Conservation (phyloP, 2,329 filamentous ascomycete species). For the Reticulascus tulasneorum region DNA sequence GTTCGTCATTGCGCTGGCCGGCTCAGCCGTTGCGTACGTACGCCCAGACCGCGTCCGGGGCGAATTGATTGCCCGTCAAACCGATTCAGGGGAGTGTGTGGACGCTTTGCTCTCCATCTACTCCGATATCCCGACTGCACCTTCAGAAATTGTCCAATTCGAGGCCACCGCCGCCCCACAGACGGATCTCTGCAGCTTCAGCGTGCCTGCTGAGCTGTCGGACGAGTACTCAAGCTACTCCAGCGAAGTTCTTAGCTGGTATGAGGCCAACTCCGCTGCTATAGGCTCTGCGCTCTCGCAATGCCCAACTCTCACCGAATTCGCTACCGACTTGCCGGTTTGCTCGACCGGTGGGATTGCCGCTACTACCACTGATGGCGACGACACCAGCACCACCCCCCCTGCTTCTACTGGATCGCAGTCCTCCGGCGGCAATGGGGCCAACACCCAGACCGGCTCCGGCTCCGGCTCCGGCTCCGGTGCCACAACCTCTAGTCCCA, state of each 20-base stretch:
- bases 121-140: conserved; percentile 18
- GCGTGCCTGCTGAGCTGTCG: conserved; percentile 18
- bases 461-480: not conserved
- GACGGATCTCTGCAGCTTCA: conserved; percentile 20
- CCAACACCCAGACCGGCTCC: not conserved
- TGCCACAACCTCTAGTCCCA: conserved; percentile 2
- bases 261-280: conserved; percentile 14
- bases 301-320: conserved; percentile 19
- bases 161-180: conserved; percentile 11
- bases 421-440: no score
- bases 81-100: conserved; percentile 16
- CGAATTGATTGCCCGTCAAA: conserved; percentile 20
- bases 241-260: conserved; percentile 19
- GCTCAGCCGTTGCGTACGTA: conserved; percentile 16
- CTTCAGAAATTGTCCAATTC: conserved; percentile 16
- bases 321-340: conserved; percentile 7
- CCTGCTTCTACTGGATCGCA: not conserved
- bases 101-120: conserved; percentile 15
- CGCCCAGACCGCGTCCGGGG: conserved; percentile 12
- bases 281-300: conserved; percentile 17
- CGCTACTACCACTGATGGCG: not conserved
- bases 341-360: conserved; percentile 2
- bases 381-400: not conserved
- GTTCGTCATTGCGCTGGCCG: conserved; percentile 18
- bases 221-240: conserved; percentile 17